Evolutionary conservation across 106 monocot species (phyloP).

Genomic region (Phalaenopsis aphrodite): DNA sequence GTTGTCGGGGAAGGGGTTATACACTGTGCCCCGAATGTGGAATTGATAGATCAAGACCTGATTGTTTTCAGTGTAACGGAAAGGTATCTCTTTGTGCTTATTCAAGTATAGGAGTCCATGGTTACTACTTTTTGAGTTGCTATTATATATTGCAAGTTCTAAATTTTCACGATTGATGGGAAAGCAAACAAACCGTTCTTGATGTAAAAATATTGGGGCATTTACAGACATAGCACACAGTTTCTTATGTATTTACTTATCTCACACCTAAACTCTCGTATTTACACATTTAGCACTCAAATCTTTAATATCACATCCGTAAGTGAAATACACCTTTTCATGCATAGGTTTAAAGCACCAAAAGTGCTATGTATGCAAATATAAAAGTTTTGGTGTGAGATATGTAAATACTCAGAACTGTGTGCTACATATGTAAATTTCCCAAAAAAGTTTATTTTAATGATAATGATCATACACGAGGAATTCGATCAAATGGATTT

Average conservation of each 20-base stretch:
- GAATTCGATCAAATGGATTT: not conserved
- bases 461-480: not conserved
- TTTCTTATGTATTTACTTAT: no score
- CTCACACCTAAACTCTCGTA: no score
- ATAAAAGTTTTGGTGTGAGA: no score
- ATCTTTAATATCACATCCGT: no score
- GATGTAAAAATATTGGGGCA: not conserved
- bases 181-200: not conserved
- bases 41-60: slow-evolving; percentile 70
- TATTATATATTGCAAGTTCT: not conserved
- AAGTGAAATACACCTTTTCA: no score
- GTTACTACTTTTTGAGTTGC: not conserved
- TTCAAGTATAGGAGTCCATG: not conserved
- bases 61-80: slow-evolving; percentile 76
- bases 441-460: not conserved
- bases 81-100: slow-evolving; percentile 35
- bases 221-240: no score
- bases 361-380: no score
- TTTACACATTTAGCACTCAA: no score
- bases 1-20: slow-evolving; percentile 90
- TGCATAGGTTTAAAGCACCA: no score
- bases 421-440: no score
- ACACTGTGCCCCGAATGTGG: slow-evolving; percentile 83
- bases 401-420: no score
- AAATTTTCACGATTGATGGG: not conserved